These are phyloP conservation scores for Pseudoperonospora humuli DNA, from an alignment of 352 stramenopile species.

Conservation along the genomic window DNA sequence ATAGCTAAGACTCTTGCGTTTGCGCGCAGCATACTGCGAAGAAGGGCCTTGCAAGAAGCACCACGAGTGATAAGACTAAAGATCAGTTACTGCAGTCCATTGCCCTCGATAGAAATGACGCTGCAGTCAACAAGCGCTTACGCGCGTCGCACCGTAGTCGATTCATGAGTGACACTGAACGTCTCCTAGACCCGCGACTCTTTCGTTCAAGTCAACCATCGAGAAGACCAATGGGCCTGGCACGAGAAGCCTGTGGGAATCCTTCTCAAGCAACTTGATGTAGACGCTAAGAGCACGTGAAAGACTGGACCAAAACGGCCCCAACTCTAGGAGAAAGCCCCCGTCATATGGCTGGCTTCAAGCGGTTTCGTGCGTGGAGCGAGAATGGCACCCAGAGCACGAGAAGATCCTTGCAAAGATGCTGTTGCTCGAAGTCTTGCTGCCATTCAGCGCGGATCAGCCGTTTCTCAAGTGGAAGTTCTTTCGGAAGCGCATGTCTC, in stretches of 20 bases:
- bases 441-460: too few species aligned
- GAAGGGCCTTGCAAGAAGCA: too few species aligned
- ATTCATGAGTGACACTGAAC: conserved; percentile 57
- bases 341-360: too few species aligned
- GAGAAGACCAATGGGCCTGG: conserved; percentile 43
- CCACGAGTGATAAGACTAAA: conserved; percentile 9
- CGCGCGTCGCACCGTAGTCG: conserved; percentile 35
- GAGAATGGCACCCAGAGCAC: too few species aligned
- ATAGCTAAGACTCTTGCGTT: too few species aligned
- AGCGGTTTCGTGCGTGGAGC: too few species aligned
- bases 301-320: conserved; percentile 34
- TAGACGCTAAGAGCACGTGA: conserved; percentile 24
- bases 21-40: too few species aligned
- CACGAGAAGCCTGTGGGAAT: conserved; percentile 35
- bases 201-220: conserved; percentile 39
- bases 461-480: too few species aligned
- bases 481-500: too few species aligned
- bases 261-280: conserved; percentile 36
- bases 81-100: conserved; percentile 14
- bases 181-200: conserved; percentile 48
- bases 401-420: too few species aligned
- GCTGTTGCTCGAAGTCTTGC: too few species aligned
- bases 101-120: conserved; percentile 9
- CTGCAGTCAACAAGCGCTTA: conserved; percentile 8
- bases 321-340: conserved; percentile 47